A percentile compares a stretch with the other conserved stretches of the same genome.
phyloP scores from a whole-genome alignment of 331 rosid genomes.

The Stylosanthes scabra region DNA sequence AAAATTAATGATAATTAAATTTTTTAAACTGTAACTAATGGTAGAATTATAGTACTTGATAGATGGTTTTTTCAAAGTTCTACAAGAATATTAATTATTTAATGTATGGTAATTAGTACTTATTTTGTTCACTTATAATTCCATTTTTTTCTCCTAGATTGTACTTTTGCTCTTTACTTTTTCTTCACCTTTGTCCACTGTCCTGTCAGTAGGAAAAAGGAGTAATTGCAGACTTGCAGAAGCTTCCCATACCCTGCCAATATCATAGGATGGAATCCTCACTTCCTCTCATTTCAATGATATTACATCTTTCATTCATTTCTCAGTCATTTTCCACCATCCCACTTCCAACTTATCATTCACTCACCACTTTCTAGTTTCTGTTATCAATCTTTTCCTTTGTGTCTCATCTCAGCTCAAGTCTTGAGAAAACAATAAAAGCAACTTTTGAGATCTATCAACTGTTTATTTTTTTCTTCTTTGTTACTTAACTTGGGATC shows the following conservation, averaged over 20 bases:
- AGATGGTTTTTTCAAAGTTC: background rate
- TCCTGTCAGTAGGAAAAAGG: slow-evolving; percentile 23
- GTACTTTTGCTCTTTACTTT: slow-evolving; percentile 28
- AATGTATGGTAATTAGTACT: too few relatives aligned
- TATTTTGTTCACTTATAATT: too few relatives aligned
- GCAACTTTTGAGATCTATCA: slow-evolving; percentile 4
- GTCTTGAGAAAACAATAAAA: background rate
- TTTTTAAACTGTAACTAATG: too few relatives aligned
- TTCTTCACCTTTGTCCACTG: slow-evolving; percentile 27
- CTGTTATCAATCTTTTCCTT: slow-evolving; percentile 29
- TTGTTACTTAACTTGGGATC: slow-evolving; percentile 1
- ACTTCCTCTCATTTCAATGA: too few relatives aligned
- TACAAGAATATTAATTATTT: background rate
- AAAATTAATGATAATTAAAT: too few relatives aligned
- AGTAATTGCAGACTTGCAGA: slow-evolving; percentile 35
- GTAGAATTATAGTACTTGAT: background rate
- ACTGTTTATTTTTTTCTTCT: slow-evolving; percentile 4
- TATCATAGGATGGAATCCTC: background rate
- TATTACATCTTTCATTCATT: slow-evolving; percentile 23
- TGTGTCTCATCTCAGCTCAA: too few relatives aligned
- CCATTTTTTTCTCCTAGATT: slow-evolving; percentile 36
- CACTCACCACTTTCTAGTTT: slow-evolving; percentile 5
- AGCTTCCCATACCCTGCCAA: slow-evolving; percentile 38
- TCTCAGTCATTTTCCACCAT: slow-evolving; percentile 6
- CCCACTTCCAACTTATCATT: background rate